Evolutionary conservation across 306 rosid genomes (phyloP).

Genomic region (Canavalia ensiformis): DNA sequence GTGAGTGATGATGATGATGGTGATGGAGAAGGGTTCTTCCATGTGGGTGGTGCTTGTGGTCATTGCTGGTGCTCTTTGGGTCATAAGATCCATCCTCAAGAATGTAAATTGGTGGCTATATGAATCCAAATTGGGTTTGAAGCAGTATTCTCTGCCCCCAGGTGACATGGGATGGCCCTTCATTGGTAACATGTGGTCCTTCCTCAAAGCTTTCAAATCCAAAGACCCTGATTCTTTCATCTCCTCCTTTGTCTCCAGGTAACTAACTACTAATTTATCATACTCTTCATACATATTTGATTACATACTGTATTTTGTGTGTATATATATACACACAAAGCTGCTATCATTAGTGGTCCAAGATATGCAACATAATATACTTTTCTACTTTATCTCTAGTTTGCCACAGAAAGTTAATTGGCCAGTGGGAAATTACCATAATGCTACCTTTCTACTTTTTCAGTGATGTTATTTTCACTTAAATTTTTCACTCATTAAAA

Average conservation of each 20-base stretch:
- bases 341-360: conserved; percentile 47
- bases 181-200: conserved; percentile 98
- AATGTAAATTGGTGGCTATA: conserved; percentile 69
- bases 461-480: no score
- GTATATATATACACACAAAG: conserved; percentile 6
- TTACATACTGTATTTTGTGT: neutral
- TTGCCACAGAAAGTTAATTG: neutral
- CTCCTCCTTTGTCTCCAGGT: conserved; percentile 75
- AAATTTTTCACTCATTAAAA: no score
- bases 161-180: conserved; percentile 94
- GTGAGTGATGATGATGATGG: neutral
- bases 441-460: conserved; percentile 17
- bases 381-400: conserved; percentile 33
- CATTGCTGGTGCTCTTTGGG: conserved; percentile 40
- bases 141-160: conserved; percentile 75
- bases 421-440: conserved; percentile 15
- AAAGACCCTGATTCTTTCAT: conserved; percentile 81
- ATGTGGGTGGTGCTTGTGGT: conserved; percentile 38
- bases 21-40: conserved; percentile 46
- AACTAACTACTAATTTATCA: neutral
- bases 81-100: conserved; percentile 54
- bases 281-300: neutral
- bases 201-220: conserved; percentile 90
- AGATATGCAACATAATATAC: conserved; percentile 13
- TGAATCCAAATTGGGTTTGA: conserved; percentile 67